Base-by-base conservation (phyloP, 2,329 filamentous ascomycete genomes). In the Botrytis deweyae region DNA sequence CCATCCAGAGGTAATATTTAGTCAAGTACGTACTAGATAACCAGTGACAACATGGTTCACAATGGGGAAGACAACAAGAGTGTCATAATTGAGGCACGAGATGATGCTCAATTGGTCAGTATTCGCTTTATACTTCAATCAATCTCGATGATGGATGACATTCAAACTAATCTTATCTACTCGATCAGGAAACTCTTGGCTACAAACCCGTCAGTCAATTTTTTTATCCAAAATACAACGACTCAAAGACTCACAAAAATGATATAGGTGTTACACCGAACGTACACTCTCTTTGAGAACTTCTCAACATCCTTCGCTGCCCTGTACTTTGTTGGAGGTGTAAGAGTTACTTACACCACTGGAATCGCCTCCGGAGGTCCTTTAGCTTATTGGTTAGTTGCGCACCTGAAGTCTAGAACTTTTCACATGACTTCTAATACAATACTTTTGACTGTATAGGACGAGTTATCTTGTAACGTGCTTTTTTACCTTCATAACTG, bases 341-440 rank as follows among this genome's bases (percentile, higher is more conserved):
- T 89, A 58, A 85, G 88, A 59, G 87, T 88, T 3, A 89, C 88
- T 0, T 90, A 88, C 78, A 88, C 86, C n/a, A 90, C 88, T 18
- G 88, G 88, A 75, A 88, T 90, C 55, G 87, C 87, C 40, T 88
- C 88, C 29, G 88, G 88, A 72, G 88, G 88, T 61, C 88, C 88
- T 75, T 80, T 89, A 67, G 88, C 88, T 12, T 90, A 90, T 78
- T 90, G 88, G 88, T 88, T 78, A 58, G 80, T 69, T 14, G 5
- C 61, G 25, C 9, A 22, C 1, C 40, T 12, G 40, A 55, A 36
- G 72, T 73, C n/a, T 73, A 75, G 73, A 42, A 70, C 14, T 29
- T 9, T 25, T 25, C 6, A 69, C 33, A 25, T 68, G 10, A 61
- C 61, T 46, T 68, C 66, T 69, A 25, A 69, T 38, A 16, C 36